These are phyloP conservation scores for Phytophthora citricola DNA, from an alignment of 352 stramenopile genomes.

Conservation along the genomic window DNA sequence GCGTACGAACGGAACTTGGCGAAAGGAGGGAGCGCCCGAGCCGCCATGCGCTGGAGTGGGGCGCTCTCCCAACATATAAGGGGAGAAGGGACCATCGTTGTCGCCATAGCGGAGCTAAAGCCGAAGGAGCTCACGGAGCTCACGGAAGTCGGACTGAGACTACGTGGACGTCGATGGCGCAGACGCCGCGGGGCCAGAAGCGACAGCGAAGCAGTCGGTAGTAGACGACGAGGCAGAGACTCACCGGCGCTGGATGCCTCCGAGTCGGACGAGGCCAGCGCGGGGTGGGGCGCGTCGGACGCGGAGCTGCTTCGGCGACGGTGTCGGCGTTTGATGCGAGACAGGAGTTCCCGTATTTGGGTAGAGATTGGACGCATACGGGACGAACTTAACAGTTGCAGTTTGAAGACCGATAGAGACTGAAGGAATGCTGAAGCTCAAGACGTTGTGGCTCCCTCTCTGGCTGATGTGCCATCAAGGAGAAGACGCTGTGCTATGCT, in stretches of 20 bases:
- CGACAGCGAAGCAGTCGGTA: constrained; percentile 20
- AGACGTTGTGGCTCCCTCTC: not conserved
- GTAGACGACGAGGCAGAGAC: constrained; percentile 8
- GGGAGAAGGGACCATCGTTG: constrained; percentile 54
- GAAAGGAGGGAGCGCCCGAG: constrained; percentile 63
- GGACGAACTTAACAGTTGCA: constrained; percentile 16
- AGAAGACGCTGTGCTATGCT: constrained; percentile 10
- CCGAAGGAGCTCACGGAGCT: constrained; percentile 5
- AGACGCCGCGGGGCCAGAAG: constrained; percentile 20
- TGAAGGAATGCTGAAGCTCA: not conserved
- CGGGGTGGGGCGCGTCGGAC: constrained; percentile 16
- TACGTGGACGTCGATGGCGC: constrained; percentile 18
- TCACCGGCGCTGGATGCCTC: constrained; percentile 15
- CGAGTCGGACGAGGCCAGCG: constrained; percentile 21
- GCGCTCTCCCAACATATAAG: constrained; percentile 85
- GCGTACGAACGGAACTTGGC: constrained; percentile 85
- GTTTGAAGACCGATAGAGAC: not conserved
- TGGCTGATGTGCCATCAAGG: constrained; percentile 14
- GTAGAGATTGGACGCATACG: constrained; percentile 37
- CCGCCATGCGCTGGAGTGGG: constrained; percentile 63
- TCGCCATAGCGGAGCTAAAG: constrained; percentile 32
- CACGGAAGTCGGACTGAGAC: constrained; percentile 23
- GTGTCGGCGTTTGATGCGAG: constrained; percentile 27
- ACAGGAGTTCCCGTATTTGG: constrained; percentile 19
- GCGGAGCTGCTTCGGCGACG: constrained; percentile 32